These are phyloP conservation scores for Claviceps monticola DNA, from an alignment of 2,329 filamentous ascomycete species.

Conservation along the genomic window DNA sequence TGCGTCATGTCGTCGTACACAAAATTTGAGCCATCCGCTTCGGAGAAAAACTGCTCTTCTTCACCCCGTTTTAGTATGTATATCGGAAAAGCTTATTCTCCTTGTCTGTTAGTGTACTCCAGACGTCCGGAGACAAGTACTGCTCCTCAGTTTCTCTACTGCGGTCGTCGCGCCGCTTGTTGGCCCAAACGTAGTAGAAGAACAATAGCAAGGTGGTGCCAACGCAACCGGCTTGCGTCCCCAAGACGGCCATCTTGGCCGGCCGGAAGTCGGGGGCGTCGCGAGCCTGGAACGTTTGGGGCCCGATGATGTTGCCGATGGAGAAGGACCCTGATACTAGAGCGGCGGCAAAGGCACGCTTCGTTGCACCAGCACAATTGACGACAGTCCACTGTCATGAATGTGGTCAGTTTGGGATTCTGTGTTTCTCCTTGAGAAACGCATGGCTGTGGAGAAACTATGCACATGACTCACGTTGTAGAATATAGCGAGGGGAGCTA, in stretches of 20 bases:
- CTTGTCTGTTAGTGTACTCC: constrained; percentile 38
- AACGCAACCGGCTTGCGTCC: constrained; percentile 31
- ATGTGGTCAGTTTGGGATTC: not conserved
- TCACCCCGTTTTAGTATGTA: constrained; percentile 19
- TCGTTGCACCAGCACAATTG: constrained; percentile 38
- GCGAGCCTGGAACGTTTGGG: constrained; percentile 38
- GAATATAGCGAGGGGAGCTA: constrained; percentile 30
- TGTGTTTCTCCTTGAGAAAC: no score
- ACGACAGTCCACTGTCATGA: constrained; percentile 29
- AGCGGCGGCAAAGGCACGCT: constrained; percentile 35
- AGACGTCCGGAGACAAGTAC: constrained; percentile 28
- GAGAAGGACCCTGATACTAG: constrained; percentile 36
- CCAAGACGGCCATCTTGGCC: constrained; percentile 41
- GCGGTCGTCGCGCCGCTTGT: constrained; percentile 22
- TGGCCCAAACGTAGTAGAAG: constrained; percentile 36
- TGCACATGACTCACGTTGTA: constrained; percentile 23
- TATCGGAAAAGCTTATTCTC: constrained; percentile 46
- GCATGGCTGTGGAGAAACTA: no score
- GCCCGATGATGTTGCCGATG: constrained; percentile 42
- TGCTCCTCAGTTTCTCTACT: constrained; percentile 24
- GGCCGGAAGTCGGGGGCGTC: constrained; percentile 39
- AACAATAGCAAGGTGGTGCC: constrained; percentile 29
- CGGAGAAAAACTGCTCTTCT: not conserved
- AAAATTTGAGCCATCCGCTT: not conserved
- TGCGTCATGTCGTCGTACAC: not conserved